Conservation (phyloP, 108 stramenopile species). For the Schizochytrium sp. region DNA sequence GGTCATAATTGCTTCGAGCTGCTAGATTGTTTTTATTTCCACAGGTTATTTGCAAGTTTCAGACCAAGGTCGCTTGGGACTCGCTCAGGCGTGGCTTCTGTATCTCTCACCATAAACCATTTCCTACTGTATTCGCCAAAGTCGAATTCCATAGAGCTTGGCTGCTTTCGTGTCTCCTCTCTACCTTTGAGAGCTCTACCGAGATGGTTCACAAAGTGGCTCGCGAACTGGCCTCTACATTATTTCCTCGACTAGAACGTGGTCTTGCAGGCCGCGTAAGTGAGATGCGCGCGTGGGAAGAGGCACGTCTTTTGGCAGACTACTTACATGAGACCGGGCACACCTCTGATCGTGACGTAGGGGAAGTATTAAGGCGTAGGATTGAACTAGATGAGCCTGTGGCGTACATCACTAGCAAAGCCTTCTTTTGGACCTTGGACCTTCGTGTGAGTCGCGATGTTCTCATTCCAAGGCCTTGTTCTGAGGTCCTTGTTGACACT, state of each 20-base stretch:
- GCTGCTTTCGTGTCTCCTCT: too few relatives aligned
- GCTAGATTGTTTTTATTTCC: too few relatives aligned
- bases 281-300: conserved; percentile 4
- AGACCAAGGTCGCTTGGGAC: too few relatives aligned
- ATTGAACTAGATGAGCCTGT: conserved; percentile 28
- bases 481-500: conserved; percentile 51
- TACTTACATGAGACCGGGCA: background rate
- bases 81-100: too few relatives aligned
- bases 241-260: background rate
- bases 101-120: too few relatives aligned
- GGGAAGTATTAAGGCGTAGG: conserved; percentile 9
- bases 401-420: conserved; percentile 40
- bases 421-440: conserved; percentile 46
- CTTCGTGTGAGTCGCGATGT: conserved; percentile 37
- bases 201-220: too few relatives aligned
- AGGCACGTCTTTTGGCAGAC: conserved; percentile 50
- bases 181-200: too few relatives aligned
- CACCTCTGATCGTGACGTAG: background rate
- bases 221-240: too few relatives aligned
- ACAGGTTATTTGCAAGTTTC: too few relatives aligned
- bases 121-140: too few relatives aligned
- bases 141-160: too few relatives aligned
- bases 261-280: conserved; percentile 10
- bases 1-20: too few relatives aligned
- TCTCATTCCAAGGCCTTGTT: conserved; percentile 57